These are phyloP conservation scores for Penicillium freii DNA, from an alignment of 2,329 filamentous ascomycete genomes.

Conservation along the genomic window DNA sequence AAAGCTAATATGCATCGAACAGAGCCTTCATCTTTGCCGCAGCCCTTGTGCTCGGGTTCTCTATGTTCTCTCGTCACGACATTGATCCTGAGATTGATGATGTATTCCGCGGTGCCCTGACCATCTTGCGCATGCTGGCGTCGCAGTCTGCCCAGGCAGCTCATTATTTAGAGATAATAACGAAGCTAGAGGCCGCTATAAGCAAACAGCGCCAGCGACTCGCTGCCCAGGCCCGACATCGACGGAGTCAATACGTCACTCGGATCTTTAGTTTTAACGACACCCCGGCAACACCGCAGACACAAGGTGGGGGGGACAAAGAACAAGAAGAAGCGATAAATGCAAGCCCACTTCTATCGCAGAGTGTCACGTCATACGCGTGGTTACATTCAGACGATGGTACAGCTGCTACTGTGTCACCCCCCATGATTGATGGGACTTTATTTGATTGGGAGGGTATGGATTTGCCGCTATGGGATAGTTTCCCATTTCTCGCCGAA, in stretches of 20 bases:
- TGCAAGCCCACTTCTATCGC: conserved; percentile 2
- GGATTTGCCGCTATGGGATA: conserved; percentile 38
- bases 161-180: conserved; percentile 58
- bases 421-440: conserved; percentile 15
- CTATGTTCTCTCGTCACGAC: conserved; percentile 53
- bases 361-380: conserved; percentile 14
- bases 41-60: conserved; percentile 57
- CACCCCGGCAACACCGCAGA: conserved; percentile 10
- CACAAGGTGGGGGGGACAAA: conserved; percentile 1
- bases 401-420: conserved; percentile 11
- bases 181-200: conserved; percentile 48
- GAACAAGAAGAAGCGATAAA: not conserved
- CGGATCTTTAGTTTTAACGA: conserved; percentile 36
- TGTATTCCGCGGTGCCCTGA: conserved; percentile 52
- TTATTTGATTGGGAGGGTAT: conserved; percentile 35
- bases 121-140: conserved; percentile 51
- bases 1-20: not conserved
- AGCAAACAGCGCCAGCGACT: conserved; percentile 41
- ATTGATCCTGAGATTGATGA: conserved; percentile 39
- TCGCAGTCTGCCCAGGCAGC: conserved; percentile 55
- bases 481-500: conserved; percentile 34
- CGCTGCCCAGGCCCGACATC: conserved; percentile 26
- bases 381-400: conserved; percentile 18
- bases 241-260: conserved; percentile 36
- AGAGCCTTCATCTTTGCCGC: conserved; percentile 58